These are phyloP conservation scores for Suillus alpinus DNA, from an alignment of 768 basidiomycete species.

Conservation along the genomic window DNA sequence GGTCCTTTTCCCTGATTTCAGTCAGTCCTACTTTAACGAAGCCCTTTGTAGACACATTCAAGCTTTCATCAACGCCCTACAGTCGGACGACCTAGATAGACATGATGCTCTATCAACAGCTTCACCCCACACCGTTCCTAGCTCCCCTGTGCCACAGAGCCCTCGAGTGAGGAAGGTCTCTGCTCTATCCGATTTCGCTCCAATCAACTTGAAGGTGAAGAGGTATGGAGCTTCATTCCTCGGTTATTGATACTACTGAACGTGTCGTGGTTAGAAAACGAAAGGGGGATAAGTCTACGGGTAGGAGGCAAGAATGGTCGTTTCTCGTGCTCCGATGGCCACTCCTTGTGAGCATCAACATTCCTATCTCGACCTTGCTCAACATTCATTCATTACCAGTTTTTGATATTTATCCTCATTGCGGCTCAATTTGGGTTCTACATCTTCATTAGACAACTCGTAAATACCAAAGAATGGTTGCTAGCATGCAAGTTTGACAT, in stretches of 20 bases:
- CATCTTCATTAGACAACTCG: constrained; percentile 83
- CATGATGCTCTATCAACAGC: constrained; percentile 18
- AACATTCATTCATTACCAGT: constrained; percentile 38
- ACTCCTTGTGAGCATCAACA: constrained; percentile 54
- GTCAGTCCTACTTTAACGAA: constrained; percentile 3
- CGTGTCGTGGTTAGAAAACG: constrained; percentile 30
- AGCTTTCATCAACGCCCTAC: constrained; percentile 76
- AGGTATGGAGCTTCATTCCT: constrained; percentile 40
- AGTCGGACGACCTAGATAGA: constrained; percentile 47
- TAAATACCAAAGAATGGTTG: constrained; percentile 92
- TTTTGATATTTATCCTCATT: constrained; percentile 82
- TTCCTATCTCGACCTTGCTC: not conserved
- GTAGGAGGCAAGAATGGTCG: constrained; percentile 65
- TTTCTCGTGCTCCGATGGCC: constrained; percentile 87
- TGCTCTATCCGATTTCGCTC: constrained; percentile 85
- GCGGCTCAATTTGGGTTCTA: constrained; percentile 83
- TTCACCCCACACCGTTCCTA: constrained; percentile 22
- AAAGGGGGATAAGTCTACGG: constrained; percentile 30
- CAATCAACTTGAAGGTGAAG: constrained; percentile 81
- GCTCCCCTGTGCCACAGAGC: constrained; percentile 25
- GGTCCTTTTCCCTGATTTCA: constrained; percentile 18
- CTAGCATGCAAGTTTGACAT: constrained; percentile 66
- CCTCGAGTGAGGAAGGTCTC: constrained; percentile 74
- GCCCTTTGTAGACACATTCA: constrained; percentile 52
- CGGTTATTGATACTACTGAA: constrained; percentile 5